Percentiles rank a stretch among this genome's conserved stretches.
phyloP scores from a whole-genome alignment of 768 basidiomycete species.

The Scleroderma citrinum region DNA sequence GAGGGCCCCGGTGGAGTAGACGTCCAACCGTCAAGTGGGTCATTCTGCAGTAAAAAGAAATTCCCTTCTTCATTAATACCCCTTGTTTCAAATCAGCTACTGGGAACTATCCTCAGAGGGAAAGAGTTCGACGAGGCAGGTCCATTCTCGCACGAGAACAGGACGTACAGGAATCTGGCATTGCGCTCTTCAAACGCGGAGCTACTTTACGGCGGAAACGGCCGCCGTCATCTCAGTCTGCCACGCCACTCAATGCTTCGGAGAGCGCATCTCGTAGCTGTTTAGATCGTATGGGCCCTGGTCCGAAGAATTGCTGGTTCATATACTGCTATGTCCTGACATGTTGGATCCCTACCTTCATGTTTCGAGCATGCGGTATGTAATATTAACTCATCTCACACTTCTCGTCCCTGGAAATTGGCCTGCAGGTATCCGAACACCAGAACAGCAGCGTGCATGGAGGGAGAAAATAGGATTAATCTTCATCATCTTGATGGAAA shows the following conservation, averaged over 20 bases:
- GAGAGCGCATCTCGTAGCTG: conserved; percentile 42
- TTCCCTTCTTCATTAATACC: conserved; percentile 1
- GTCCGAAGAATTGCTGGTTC: conserved; percentile 94
- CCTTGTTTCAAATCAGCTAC: conserved; percentile 43
- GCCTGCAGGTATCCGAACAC: conserved; percentile 69
- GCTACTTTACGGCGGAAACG: conserved; percentile 73
- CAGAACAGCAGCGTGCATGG: conserved; percentile 95
- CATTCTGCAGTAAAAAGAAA: background rate
- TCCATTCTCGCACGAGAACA: conserved; percentile 89
- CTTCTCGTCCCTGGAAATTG: conserved; percentile 7
- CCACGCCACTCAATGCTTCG: conserved; percentile 32
- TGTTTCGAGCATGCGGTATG: conserved; percentile 77
- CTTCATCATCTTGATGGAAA: conserved; percentile 68
- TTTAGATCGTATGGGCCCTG: conserved; percentile 71
- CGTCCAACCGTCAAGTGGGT: conserved; percentile 79
- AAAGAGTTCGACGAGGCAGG: conserved; percentile 69
- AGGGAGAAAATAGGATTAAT: conserved; percentile 96
- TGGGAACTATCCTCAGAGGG: conserved; percentile 64
- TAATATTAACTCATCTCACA: conserved; percentile 10
- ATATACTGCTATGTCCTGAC: conserved; percentile 87
- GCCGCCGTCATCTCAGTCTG: conserved; percentile 35
- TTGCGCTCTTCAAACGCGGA: conserved; percentile 86
- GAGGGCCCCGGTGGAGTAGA: conserved; percentile 60
- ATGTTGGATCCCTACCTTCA: conserved; percentile 69
- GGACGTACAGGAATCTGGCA: conserved; percentile 85